These are phyloP conservation scores for Blastobotrys persicus DNA, from an alignment of 1,139 yeast species.

Conservation along the genomic window DNA sequence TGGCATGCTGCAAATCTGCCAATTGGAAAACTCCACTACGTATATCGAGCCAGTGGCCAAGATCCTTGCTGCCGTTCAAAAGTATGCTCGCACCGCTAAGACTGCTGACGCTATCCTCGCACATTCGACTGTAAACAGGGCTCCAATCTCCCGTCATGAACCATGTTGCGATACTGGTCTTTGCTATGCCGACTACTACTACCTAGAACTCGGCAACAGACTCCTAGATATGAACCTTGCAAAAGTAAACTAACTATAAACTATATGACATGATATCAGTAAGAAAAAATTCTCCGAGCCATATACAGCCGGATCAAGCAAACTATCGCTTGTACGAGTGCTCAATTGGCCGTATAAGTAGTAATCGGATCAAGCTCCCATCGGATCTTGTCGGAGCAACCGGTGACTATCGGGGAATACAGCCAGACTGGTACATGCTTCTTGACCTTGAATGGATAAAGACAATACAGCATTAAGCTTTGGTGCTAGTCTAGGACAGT, in stretches of 20 bases:
- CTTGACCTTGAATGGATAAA: neutral
- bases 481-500: constrained; percentile 7
- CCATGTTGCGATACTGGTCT: constrained; percentile 30
- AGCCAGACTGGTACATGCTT: too few species aligned
- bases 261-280: too few species aligned
- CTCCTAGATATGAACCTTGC: constrained; percentile 26
- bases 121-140: constrained; percentile 32
- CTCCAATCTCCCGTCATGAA: constrained; percentile 24
- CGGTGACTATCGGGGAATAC: neutral
- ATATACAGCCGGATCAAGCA: too few species aligned
- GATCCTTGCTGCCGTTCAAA: constrained; percentile 16
- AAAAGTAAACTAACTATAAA: neutral
- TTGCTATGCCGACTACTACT: constrained; percentile 36
- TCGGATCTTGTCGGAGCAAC: too few species aligned
- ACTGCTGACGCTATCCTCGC: constrained; percentile 29
- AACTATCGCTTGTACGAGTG: too few species aligned
- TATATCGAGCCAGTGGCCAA: constrained; percentile 15
- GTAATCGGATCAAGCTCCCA: too few species aligned
- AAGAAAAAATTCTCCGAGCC: too few species aligned
- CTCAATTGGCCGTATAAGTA: too few species aligned
- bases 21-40: constrained; percentile 21
- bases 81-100: constrained; percentile 19
- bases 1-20: constrained; percentile 31
- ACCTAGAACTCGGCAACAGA: constrained; percentile 32
- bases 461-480: neutral